Base-by-base conservation (phyloP, 345 rosid genomes). In the Litchi chinensis region DNA sequence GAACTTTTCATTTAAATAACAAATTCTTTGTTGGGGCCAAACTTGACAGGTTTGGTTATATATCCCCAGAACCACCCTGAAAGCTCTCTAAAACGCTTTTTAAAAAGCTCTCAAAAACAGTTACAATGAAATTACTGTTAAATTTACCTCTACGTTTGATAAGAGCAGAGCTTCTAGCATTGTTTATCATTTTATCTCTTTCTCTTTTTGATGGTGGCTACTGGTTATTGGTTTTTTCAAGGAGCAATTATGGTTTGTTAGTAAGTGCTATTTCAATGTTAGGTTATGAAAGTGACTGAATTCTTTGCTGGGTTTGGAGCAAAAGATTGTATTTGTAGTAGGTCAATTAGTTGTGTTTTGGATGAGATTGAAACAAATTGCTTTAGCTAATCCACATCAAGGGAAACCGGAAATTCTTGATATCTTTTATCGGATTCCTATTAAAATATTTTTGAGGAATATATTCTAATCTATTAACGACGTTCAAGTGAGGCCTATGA, bases 161-260 rank as follows among this genome's bases (percentile, higher is more conserved):
- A 44, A 28, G 37, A 16, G 21, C 13, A 41, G 16, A 60, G 52
- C 32, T 73, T 7, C 57, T 41, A 60, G 37, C 56, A 11, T 40
- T 60, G 21, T 60, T 73, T 73, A 12, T 60, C 56, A 12, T 73
- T n/a, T 43, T n/a, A 22, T 73, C 56, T 52, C 44, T 60, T 60
- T 60, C 76, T 59, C 50, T 40, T 57, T 73, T 73, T 59, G 64
- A 24, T 59, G 64, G 54, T 60, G 50, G 22, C n/a, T 40, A 19
- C 13, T 15, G 54, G 26, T 73, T 3, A 59, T 37, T 57, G 32
- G 66, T 37, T 10, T 39, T 57, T 18, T 37, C 32, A 32, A 73
- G 37, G 50, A 32, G 52, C 15, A 39, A 56, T 57, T 1, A 73
- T 73, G 21, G 3, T 8, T 71, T 28, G n/a, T 15, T 40, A 21